A percentile compares a stretch with the other conserved stretches of the same genome.
These are phyloP conservation scores for Claviceps capensis DNA, from an alignment of 2,329 filamentous ascomycete genomes.

Conservation along the genomic window DNA sequence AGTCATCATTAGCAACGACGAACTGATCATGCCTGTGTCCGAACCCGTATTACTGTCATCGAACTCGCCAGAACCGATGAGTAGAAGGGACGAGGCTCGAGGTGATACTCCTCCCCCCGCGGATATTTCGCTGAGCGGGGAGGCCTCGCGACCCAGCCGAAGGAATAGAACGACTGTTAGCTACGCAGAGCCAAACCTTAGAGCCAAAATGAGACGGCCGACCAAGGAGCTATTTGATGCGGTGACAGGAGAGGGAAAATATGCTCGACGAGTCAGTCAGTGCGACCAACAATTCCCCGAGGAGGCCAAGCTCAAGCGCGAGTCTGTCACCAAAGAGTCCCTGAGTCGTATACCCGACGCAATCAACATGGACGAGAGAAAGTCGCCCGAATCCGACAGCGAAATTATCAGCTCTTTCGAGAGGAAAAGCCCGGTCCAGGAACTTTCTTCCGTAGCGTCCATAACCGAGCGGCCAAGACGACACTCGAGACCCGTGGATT, in stretches of 20 bases:
- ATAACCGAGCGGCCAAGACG: constrained; percentile 27
- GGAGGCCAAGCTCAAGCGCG: constrained; percentile 19
- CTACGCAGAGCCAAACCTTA: constrained; percentile 70
- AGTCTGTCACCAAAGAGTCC: constrained; percentile 16
- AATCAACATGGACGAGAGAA: not conserved
- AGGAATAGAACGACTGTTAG: constrained; percentile 56
- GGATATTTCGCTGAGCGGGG: constrained; percentile 40
- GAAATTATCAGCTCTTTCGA: constrained; percentile 27
- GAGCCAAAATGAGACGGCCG: constrained; percentile 72
- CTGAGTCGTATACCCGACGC: constrained; percentile 17
- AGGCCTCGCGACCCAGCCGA: constrained; percentile 50
- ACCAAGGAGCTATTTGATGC: constrained; percentile 65
- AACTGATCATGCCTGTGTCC: constrained; percentile 17
- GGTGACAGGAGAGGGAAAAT: constrained; percentile 50
- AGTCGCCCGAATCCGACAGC: constrained; percentile 10
- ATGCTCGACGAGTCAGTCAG: constrained; percentile 28
- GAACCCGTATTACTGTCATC: constrained; percentile 31
- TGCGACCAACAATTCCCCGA: constrained; percentile 15
- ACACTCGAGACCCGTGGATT: constrained; percentile 13
- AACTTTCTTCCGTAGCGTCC: constrained; percentile 20
- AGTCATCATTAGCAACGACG: constrained; percentile 7
- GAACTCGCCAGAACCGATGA: constrained; percentile 33
- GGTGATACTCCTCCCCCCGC: constrained; percentile 46
- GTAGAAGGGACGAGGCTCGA: constrained; percentile 18
- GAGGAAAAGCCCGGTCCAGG: constrained; percentile 20